Base-by-base conservation (phyloP, 2,329 filamentous ascomycete species). In the Chrysosphaeria jannelii region DNA sequence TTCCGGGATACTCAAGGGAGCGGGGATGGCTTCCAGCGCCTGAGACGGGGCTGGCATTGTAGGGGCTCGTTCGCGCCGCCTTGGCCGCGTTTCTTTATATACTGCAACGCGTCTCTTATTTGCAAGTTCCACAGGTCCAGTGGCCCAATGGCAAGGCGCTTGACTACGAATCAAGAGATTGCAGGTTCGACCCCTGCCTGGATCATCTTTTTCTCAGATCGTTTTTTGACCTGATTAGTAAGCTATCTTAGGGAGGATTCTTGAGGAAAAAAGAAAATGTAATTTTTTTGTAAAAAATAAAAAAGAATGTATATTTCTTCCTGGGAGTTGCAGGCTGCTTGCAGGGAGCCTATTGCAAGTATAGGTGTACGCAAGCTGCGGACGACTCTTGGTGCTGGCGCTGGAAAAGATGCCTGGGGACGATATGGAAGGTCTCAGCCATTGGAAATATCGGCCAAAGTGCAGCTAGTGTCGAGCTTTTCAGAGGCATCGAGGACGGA, bases 311-410 rank as follows among this genome's bases (percentile, higher is more conserved):
- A n/a, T 7, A 33, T 32, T 33, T 37, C 38, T 21, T 23, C 38
- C 10, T 48, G 44, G 42, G 31, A 36, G 23, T 43, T 48, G 27
- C 38, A 34, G 28, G 36, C 41, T 15, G 35, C 38, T 8, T 45
- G 45, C 20, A 50, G 48, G 22, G 46, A 51, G 31, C 44, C 51
- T n/a, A 38, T 43, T 3, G 53, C 58, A 20, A 36, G 47, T 9
- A 57, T 78, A 31, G 50, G 50, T 18, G 53, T 76, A 27, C 50
- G 48, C 23, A 63, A 71, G 34, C 54, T 78, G 2, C 48, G 57
- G 28, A 47, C 58, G 27, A 51, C 42, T 6, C 49, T 62, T 45
- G 31, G 59, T 53, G n/a, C 23, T 11, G 12, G 16, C 5, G 27
- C 23, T 4, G 24, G 14, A 6, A 23, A 23, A n/a, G 68, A 76